Evolutionary conservation across 1,284 basidiomycete genomes (phyloP), one percentile per base, ranked within the genome.

Genomic region (Trametes hirsuta): DNA sequence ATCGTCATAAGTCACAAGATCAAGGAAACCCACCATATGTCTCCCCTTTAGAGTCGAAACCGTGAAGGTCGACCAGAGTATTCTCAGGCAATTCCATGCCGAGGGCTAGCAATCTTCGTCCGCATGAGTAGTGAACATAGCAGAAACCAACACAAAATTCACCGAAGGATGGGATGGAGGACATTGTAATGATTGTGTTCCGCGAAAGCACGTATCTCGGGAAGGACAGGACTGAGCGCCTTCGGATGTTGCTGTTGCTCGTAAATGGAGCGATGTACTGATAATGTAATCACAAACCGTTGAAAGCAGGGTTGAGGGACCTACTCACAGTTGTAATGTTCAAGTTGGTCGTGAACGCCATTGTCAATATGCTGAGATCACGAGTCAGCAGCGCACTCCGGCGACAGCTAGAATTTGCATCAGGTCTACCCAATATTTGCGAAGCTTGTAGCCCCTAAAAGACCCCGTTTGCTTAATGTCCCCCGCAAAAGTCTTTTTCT

Each of bases 381-480:
- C 11, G 1, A 4, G 1, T 56, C 2, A 48, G 50, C 6, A 6
- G 11, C 1, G 35, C 2, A 8, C 2, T 9, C 2, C 5, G 15
- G 11, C 10, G 10, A 4, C 10, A 37, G 8, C 24, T 12, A 3
- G 21, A 22, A 9, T 21, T 15, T 8, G 8, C 4, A 1, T 5
- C 0, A 21, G 2, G 14, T 18, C n/a, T 63, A 86, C 86, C 81
- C 81, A 86, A 56, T 82, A 83, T 51, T 80, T 75, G 1, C 80
- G 78, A 10, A 74, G 74, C 66, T 88, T 88, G 67, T 88, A 88
- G 1, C 86, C 87, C 64, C 84, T 78, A 60, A 80, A 87, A 1
- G 81, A 81, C 5, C 84, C 83, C 0, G 76, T 78, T 53, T 77
- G 74, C 59, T 84, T 83, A 52, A 80, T 79, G 54, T 79, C 77